Evolutionary conservation across 768 basidiomycete species (phyloP).

Genomic region (Phanerochaete carnosa): DNA sequence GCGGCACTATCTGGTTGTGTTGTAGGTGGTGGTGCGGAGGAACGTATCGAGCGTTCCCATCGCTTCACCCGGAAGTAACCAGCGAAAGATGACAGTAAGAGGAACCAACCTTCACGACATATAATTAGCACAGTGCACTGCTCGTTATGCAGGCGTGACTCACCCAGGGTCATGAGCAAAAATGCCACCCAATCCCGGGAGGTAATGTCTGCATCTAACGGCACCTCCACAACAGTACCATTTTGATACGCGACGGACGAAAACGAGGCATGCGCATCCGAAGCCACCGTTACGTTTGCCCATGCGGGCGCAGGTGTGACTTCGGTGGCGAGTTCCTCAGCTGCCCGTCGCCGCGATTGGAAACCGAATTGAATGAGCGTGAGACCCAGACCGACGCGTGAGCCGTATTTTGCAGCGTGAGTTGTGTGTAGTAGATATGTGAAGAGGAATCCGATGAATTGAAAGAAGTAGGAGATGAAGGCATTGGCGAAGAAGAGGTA

Average conservation of each 20-base stretch:
- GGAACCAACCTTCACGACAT: conserved; percentile 73
- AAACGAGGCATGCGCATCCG: not conserved
- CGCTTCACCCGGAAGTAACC: conserved; percentile 84
- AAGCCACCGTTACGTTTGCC: conserved; percentile 13
- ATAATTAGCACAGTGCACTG: not conserved
- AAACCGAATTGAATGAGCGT: conserved; percentile 94
- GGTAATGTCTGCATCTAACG: conserved; percentile 29
- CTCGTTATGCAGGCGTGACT: conserved; percentile 11
- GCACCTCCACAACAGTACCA: conserved; percentile 20
- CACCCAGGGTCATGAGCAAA: conserved; percentile 85
- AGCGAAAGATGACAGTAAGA: conserved; percentile 78
- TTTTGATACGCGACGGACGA: conserved; percentile 11
- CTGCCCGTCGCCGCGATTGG: conserved; percentile 15
- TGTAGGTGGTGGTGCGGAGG: conserved; percentile 24
- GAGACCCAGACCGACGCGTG: conserved; percentile 91
- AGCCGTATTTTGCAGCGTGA: conserved; percentile 92
- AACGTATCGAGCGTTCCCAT: conserved; percentile 73
- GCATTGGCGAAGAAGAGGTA: conserved; percentile 73
- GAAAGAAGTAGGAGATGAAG: conserved; percentile 93
- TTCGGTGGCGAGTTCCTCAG: conserved; percentile 8
- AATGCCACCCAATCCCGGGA: conserved; percentile 90
- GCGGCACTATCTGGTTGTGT: conserved; percentile 38
- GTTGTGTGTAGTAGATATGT: conserved; percentile 91
- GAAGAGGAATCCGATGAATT: conserved; percentile 90
- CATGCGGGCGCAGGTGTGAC: conserved; percentile 12